Conservation (phyloP, 805 yeast species). For the Scheffersomyces lignosus region DNA sequence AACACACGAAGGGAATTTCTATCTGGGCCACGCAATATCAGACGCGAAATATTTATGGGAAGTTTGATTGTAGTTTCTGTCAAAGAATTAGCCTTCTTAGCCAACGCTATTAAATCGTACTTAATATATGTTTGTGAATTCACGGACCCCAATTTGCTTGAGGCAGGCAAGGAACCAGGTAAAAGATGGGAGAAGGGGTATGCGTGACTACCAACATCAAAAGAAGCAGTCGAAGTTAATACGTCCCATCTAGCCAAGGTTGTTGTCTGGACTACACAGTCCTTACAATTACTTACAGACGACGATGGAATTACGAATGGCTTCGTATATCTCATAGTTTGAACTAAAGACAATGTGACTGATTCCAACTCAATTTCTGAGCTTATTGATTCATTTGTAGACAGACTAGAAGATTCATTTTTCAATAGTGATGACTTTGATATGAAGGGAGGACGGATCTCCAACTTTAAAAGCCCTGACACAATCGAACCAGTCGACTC, state of each 20-base stretch:
- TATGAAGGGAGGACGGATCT: slow-evolving; percentile 12
- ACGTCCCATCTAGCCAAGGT: slow-evolving; percentile 90
- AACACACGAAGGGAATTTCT: slow-evolving; percentile 85
- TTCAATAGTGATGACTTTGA: not conserved
- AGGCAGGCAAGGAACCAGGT: slow-evolving; percentile 87
- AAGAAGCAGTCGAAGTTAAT: slow-evolving; percentile 54
- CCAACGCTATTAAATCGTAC: slow-evolving; percentile 74
- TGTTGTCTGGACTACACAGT: slow-evolving; percentile 55
- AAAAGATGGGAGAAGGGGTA: slow-evolving; percentile 89
- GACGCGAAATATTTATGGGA: slow-evolving; percentile 74
- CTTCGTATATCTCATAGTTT: slow-evolving; percentile 61
- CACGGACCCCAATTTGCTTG: slow-evolving; percentile 61
- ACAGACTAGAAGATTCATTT: slow-evolving; percentile 3
- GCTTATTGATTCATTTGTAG: slow-evolving; percentile 21
- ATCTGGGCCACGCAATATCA: slow-evolving; percentile 79
- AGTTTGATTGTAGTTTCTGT: slow-evolving; percentile 42
- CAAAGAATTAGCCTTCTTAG: slow-evolving; percentile 21
- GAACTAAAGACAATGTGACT: slow-evolving; percentile 70
- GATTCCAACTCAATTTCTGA: slow-evolving; percentile 52
- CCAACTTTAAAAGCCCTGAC: slow-evolving; percentile 71
- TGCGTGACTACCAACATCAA: slow-evolving; percentile 70
- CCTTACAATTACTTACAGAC: slow-evolving; percentile 50
- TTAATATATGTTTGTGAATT: slow-evolving; percentile 52
- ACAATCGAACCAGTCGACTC: slow-evolving; percentile 86
- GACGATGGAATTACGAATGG: slow-evolving; percentile 63